Percentiles rank a stretch among this genome's conserved stretches.
phyloP scores from a whole-genome alignment of 306 rosid genomes.

The Spatholobus suberectus region DNA sequence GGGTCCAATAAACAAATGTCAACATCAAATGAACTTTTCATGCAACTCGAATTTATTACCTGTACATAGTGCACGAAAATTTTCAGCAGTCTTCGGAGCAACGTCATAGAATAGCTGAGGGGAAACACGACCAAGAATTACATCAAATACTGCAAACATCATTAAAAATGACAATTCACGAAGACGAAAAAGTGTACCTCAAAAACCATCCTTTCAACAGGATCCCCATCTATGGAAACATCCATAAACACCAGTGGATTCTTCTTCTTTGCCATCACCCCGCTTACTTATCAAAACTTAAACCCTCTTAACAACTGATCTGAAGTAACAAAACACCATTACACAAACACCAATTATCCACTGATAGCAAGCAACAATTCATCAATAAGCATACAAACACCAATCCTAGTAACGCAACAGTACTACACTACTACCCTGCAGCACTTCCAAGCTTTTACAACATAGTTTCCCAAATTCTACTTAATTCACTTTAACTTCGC shows the following conservation, averaged over 20 bases:
- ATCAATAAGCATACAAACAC: not conserved
- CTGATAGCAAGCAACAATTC: not conserved
- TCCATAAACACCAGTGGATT: constrained; percentile 77
- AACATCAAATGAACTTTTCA: not conserved
- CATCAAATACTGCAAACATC: not conserved
- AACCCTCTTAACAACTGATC: constrained; percentile 43
- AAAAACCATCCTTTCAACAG: constrained; percentile 81
- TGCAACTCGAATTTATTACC: constrained; percentile 51
- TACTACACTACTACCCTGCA: not conserved
- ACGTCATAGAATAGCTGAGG: constrained; percentile 82
- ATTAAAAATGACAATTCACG: not conserved
- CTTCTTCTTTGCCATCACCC: constrained; percentile 81
- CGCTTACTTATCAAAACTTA: constrained; percentile 31
- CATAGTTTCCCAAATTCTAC: not conserved
- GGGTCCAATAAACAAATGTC: not conserved
- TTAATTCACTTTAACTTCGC: not conserved
- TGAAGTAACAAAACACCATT: constrained; percentile 30
- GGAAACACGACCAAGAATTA: not conserved
- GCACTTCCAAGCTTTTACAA: not conserved
- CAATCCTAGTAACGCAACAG: not conserved
- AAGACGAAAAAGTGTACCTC: constrained; percentile 60
- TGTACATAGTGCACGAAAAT: constrained; percentile 92
- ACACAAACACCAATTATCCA: not conserved
- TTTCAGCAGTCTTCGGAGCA: constrained; percentile 95
- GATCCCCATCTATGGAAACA: constrained; percentile 92